phyloP scores from a whole-genome alignment of 176 grass and related monocot genomes.

The Urochloa ruziziensis region DNA sequence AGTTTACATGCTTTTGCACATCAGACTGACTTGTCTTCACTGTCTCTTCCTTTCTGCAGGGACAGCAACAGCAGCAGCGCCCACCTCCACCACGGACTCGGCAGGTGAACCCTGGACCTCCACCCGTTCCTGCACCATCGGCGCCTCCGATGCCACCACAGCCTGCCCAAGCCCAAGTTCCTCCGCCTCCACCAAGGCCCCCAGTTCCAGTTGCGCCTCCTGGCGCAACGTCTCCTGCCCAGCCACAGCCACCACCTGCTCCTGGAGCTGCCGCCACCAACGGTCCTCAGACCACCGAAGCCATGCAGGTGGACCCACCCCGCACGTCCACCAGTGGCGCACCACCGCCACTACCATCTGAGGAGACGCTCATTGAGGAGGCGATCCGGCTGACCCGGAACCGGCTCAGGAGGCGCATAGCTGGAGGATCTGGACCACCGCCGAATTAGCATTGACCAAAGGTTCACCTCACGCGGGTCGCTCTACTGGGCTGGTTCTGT shows the following conservation, averaged over 20 bases:
- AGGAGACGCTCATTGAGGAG: constrained; percentile 51
- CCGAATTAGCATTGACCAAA: not conserved
- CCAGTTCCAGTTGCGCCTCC: constrained; percentile 36
- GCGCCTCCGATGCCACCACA: constrained; percentile 33
- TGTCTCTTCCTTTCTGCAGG: constrained; percentile 8
- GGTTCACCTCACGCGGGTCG: not conserved
- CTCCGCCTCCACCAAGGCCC: constrained; percentile 3
- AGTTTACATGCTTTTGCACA: not conserved
- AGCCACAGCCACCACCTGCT: constrained; percentile 23
- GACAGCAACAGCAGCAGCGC: constrained; percentile 52
- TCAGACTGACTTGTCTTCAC: not conserved
- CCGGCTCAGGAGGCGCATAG: constrained; percentile 55
- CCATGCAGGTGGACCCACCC: constrained; percentile 17
- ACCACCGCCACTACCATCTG: constrained; percentile 11
- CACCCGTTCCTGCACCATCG: constrained; percentile 18
- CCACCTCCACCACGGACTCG: constrained; percentile 39
- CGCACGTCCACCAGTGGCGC: not conserved
- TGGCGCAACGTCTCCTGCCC: constrained; percentile 29
- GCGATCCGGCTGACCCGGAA: constrained; percentile 39
- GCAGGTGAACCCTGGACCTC: constrained; percentile 33
- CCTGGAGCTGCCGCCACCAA: constrained; percentile 8
- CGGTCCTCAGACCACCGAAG: constrained; percentile 13
- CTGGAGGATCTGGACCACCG: constrained; percentile 28
- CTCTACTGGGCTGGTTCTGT: not conserved
- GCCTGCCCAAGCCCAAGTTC: constrained; percentile 34